Base-by-base conservation (phyloP, 306 rosid species). In the Dicorynia guianensis region DNA sequence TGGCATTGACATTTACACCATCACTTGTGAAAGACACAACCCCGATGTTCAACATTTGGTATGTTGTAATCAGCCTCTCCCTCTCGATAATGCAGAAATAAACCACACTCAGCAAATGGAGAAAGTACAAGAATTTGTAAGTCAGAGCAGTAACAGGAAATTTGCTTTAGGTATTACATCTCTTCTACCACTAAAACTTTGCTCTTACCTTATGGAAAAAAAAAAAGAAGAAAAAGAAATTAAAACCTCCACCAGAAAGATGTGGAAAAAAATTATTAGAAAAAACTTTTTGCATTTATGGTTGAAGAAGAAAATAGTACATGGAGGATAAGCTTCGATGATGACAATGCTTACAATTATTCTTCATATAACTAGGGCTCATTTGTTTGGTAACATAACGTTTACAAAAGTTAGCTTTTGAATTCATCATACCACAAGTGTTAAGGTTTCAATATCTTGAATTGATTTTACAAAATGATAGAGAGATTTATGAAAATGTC, bases 111-210 rank as follows among this genome's bases (percentile, higher is more conserved):
- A 8, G 49, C 15, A 63, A 63, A 63, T 63, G 69, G 50, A 63
- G 35, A 13, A 14, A 14, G 54, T 49, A 49, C 8, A n/a, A n/a
- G 8, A 4, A 13, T 13, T 13, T 4, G 54, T 4, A 18, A 4
- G 6, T 8, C n/a, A 2, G 54, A 13, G 19, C 7, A 49, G 19
- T 49, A n/a, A 18, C 18, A 49, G 4, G 8, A 12, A 7, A 63
- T 63, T 63, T 36, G 7, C 52, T 63, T 35, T 18, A 4, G 15
- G 69, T 14, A 63, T 63, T 7, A 61, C 47, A 61, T 44, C 48
- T 44, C 3, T 9, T 11, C 12, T 9, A 14, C 13, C 19, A 61
- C 48, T 14, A n/a, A 34, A 61, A 47, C 48, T 36, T 38, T 6
- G 13, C 33, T 36, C 48, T 36, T 38, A 14, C 33, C 33, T 36